phyloP scores from a whole-genome alignment of 2,329 filamentous ascomycete genomes.

The Claviceps quebecensis region DNA sequence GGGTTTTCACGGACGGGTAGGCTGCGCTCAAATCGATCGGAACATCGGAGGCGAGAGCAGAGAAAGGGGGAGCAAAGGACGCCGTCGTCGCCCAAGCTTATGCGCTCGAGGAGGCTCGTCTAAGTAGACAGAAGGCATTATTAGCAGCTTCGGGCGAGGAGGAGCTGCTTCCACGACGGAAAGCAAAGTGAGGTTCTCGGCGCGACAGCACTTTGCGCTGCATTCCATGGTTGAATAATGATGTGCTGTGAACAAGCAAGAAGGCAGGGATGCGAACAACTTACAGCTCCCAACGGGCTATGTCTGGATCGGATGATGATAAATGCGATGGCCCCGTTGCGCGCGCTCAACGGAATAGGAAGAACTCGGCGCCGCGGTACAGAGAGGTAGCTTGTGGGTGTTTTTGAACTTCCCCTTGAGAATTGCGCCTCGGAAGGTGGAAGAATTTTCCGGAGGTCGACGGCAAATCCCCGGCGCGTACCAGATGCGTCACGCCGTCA shows the following conservation, averaged over 20 bases:
- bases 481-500: too few relatives aligned
- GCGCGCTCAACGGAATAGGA: slow-evolving; percentile 29
- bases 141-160: slow-evolving; percentile 8
- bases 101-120: slow-evolving; percentile 5
- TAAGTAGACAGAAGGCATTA: slow-evolving; percentile 9
- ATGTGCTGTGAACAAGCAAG: slow-evolving; percentile 1
- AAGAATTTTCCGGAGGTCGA: slow-evolving; percentile 20
- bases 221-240: slow-evolving; percentile 5
- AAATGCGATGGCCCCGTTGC: slow-evolving; percentile 26
- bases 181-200: slow-evolving; percentile 1
- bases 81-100: background rate
- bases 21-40: background rate
- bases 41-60: background rate
- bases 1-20: too few relatives aligned
- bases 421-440: slow-evolving; percentile 20
- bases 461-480: slow-evolving; percentile 8
- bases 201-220: slow-evolving; percentile 3
- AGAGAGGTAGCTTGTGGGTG: slow-evolving; percentile 15
- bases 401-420: slow-evolving; percentile 16
- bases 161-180: slow-evolving; percentile 2
- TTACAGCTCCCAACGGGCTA: slow-evolving; percentile 19
- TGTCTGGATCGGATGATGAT: slow-evolving; percentile 25
- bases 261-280: slow-evolving; percentile 12
- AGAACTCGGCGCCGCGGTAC: slow-evolving; percentile 26
- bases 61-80: background rate